These are phyloP conservation scores for Trametes sanguinea DNA, from an alignment of 768 basidiomycete species.

Conservation along the genomic window DNA sequence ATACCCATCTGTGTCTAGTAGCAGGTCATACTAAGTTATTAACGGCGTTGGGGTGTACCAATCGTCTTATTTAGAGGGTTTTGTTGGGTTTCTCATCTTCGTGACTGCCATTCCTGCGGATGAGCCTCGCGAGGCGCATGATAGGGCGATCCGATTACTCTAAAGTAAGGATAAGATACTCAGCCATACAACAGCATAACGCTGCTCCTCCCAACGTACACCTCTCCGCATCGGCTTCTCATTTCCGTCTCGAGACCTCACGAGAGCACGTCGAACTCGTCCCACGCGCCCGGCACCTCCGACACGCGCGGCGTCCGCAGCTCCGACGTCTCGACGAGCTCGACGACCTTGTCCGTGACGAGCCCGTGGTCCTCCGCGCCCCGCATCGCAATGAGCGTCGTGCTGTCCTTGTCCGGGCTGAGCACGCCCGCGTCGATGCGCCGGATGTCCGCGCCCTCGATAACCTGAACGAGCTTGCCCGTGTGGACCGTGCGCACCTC, in stretches of 20 bases:
- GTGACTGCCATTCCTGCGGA: too few relatives aligned
- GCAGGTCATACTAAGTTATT: neutral
- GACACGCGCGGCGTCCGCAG: constrained; percentile 40
- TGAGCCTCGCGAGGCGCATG: neutral
- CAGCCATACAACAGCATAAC: neutral
- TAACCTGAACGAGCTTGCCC: constrained; percentile 78
- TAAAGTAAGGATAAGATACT: constrained; percentile 18
- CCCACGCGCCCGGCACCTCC: constrained; percentile 51
- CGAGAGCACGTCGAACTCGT: constrained; percentile 66
- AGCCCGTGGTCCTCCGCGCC: constrained; percentile 47
- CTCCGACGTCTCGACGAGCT: constrained; percentile 70
- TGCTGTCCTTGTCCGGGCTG: constrained; percentile 41
- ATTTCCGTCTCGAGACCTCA: constrained; percentile 1
- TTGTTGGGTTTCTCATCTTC: too few relatives aligned
- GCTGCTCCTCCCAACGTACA: neutral
- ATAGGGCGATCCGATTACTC: constrained; percentile 10
- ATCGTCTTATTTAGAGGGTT: neutral
- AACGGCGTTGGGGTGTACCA: constrained; percentile 4
- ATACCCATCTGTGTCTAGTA: constrained; percentile 5
- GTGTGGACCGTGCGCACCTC: constrained; percentile 69
- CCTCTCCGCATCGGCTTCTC: neutral
- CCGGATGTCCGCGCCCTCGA: constrained; percentile 71
- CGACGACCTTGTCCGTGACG: constrained; percentile 54
- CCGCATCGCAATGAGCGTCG: constrained; percentile 64
- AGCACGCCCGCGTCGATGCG: constrained; percentile 51